Conservation (phyloP, 2,329 filamentous ascomycete species). For the Rasamsonia emersonii region DNA sequence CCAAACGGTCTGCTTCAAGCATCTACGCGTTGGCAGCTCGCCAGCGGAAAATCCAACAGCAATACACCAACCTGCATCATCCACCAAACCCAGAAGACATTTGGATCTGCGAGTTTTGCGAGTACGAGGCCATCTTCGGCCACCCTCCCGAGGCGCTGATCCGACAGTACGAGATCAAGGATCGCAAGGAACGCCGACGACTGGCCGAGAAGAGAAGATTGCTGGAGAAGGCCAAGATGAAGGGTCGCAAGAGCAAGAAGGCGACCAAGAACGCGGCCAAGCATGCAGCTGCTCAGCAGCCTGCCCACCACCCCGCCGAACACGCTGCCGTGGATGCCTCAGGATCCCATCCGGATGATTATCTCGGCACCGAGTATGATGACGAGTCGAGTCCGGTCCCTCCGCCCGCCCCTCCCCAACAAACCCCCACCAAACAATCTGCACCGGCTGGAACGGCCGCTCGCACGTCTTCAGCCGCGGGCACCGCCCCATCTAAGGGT, state of each 20-base stretch:
- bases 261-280: slow-evolving; percentile 57
- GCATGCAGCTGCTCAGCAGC: slow-evolving; percentile 25
- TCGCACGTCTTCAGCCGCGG: slow-evolving; percentile 5
- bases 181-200: slow-evolving; percentile 72
- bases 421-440: slow-evolving; percentile 58
- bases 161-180: slow-evolving; percentile 87
- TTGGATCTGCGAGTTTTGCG: slow-evolving; percentile 97
- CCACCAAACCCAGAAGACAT: slow-evolving; percentile 64
- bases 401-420: slow-evolving; percentile 31
- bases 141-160: slow-evolving; percentile 75
- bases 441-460: not conserved
- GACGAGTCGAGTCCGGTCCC: slow-evolving; percentile 37
- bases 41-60: slow-evolving; percentile 67
- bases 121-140: slow-evolving; percentile 96
- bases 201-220: slow-evolving; percentile 77
- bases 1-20: slow-evolving; percentile 58
- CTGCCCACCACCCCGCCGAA: slow-evolving; percentile 30
- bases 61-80: slow-evolving; percentile 66
- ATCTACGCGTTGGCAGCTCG: slow-evolving; percentile 68
- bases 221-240: slow-evolving; percentile 89
- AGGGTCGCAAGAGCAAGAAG: slow-evolving; percentile 84
- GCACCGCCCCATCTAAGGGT: slow-evolving; percentile 1
- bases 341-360: slow-evolving; percentile 42
- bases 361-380: slow-evolving; percentile 42
- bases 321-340: slow-evolving; percentile 31